Conservation (phyloP, 441 rosid species). For the Isatis lusitanica region DNA sequence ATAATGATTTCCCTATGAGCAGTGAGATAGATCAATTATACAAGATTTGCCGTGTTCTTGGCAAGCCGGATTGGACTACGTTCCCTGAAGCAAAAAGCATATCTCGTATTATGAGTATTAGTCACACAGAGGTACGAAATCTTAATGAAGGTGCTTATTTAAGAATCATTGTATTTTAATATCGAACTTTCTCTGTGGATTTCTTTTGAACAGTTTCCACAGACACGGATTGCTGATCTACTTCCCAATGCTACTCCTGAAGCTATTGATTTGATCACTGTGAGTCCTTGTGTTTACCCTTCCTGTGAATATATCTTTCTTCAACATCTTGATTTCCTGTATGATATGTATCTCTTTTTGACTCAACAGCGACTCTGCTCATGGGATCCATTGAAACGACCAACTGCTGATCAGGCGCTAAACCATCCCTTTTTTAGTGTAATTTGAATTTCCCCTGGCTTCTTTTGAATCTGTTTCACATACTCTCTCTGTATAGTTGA, state of each 20-base stretch:
- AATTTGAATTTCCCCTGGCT: constrained; percentile 23
- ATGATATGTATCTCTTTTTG: constrained; percentile 27
- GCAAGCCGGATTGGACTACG: constrained; percentile 65
- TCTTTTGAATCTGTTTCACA: constrained; percentile 1
- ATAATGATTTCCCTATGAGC: constrained; percentile 24
- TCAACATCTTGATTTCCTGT: constrained; percentile 17
- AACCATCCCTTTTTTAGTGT: constrained; percentile 93
- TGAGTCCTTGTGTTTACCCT: constrained; percentile 33
- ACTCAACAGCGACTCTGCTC: constrained; percentile 71
- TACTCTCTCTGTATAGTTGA: constrained; percentile 1
- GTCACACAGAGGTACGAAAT: constrained; percentile 59
- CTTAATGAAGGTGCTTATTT: background rate
- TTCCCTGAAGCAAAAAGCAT: constrained; percentile 76
- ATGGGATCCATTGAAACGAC: constrained; percentile 90
- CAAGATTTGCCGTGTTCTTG: constrained; percentile 67
- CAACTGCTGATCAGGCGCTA: constrained; percentile 85
- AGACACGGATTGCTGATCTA: constrained; percentile 66
- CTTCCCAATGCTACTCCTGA: constrained; percentile 79
- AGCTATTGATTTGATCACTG: constrained; percentile 86
- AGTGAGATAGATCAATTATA: constrained; percentile 74
- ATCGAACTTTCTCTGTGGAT: constrained; percentile 20
- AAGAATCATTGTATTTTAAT: background rate
- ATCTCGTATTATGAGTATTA: constrained; percentile 61
- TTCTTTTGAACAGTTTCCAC: constrained; percentile 28
- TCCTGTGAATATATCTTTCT: background rate